These are phyloP conservation scores for Salix arbutifolia DNA, from an alignment of 345 rosid genomes.

Conservation along the genomic window DNA sequence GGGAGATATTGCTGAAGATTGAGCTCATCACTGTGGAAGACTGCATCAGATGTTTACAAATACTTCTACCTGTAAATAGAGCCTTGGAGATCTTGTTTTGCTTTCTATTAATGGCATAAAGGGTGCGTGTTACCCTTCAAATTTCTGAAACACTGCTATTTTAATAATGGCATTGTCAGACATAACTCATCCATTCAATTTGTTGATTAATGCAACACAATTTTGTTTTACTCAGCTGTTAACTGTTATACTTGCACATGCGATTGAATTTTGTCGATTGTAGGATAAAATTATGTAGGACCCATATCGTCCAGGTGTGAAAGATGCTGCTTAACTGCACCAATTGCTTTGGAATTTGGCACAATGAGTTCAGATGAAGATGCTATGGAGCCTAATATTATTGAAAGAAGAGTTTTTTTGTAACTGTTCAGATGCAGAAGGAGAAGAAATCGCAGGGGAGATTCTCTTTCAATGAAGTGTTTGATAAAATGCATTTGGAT, in stretches of 20 bases:
- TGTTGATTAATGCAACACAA: not conserved
- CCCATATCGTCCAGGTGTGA: constrained; percentile 31
- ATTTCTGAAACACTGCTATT: not conserved
- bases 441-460: constrained; percentile 24
- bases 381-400: constrained; percentile 29
- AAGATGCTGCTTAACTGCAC: constrained; percentile 25
- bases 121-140: constrained; percentile 32
- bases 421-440: constrained; percentile 11
- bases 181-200: not conserved
- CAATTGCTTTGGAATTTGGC: constrained; percentile 37
- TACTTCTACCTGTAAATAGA: too few species aligned
- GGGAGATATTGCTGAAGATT: too few species aligned
- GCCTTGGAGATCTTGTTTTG: constrained; percentile 45
- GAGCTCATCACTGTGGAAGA: too few species aligned
- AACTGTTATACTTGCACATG: not conserved
- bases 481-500: not conserved
- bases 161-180: not conserved
- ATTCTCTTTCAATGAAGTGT: not conserved
- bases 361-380: constrained; percentile 22
- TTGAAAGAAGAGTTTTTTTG: constrained; percentile 29
- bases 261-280: too few species aligned
- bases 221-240: not conserved
- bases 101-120: constrained; percentile 88
- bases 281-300: constrained; percentile 15
- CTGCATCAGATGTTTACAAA: too few species aligned